Percentiles rank a stretch among this genome's conserved stretches.
phyloP scores from a whole-genome alignment of 208 protist species.

The Acanthamoeba triangularis region DNA sequence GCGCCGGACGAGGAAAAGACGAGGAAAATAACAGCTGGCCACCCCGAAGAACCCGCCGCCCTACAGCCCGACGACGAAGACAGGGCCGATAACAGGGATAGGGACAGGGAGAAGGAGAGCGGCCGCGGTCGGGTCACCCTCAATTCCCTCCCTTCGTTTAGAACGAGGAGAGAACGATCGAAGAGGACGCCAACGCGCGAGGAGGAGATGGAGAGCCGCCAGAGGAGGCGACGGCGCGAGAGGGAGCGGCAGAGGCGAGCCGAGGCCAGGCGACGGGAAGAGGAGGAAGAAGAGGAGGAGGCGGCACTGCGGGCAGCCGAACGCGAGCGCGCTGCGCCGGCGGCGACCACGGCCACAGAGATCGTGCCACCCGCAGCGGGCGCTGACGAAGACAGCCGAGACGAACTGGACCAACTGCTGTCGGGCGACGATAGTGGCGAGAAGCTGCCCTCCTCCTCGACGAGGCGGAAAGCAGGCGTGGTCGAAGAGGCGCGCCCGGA shows the following conservation, averaged over 20 bases:
- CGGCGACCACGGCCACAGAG: not conserved
- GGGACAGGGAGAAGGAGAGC: not conserved
- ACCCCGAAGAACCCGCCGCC: not conserved
- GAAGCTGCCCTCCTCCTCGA: not conserved
- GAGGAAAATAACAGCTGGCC: not conserved
- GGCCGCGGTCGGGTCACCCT: not conserved
- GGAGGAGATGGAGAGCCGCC: not conserved
- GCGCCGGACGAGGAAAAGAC: not conserved
- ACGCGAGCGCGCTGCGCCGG: not conserved
- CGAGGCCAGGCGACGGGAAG: not conserved
- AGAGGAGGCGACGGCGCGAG: not conserved
- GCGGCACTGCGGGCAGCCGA: not conserved
- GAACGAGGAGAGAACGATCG: not conserved
- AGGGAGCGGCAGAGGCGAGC: not conserved
- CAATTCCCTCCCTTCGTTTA: slow-evolving; percentile 19
- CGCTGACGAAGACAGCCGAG: not conserved
- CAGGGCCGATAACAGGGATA: not conserved
- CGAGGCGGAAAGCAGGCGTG: too few relatives aligned
- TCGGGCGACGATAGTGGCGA: not conserved
- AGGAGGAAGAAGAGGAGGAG: not conserved
- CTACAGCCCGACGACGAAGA: not conserved
- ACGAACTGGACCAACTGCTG: slow-evolving; percentile 45
- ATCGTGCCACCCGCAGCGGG: not conserved
- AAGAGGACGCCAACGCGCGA: not conserved
- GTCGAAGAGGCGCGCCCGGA: not conserved